Percentiles rank a stretch among this genome's conserved stretches.
Evolutionary conservation across 192 early-diverging fungal genomes (phyloP).

Genomic region (Coemansia sp.): DNA sequence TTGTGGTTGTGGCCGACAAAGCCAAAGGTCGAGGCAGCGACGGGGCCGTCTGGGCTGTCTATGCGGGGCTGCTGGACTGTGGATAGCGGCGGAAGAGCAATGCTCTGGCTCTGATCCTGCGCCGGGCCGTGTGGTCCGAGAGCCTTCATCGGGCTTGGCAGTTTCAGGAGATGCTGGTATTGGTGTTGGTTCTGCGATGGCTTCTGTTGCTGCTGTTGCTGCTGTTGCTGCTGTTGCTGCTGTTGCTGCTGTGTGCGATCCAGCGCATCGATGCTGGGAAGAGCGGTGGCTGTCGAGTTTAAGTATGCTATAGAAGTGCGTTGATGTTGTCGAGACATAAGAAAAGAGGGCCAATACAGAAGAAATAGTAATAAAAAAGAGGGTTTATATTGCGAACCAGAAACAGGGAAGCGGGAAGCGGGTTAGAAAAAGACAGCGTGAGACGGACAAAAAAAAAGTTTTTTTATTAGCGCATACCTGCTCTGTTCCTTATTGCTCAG

Average conservation of each 20-base stretch:
- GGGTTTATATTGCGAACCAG: not conserved
- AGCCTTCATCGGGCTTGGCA: not conserved
- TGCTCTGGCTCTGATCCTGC: not conserved
- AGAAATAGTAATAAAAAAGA: conserved; percentile 3
- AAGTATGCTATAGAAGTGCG: conserved; percentile 40
- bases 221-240: not conserved
- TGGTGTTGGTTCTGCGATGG: too few species aligned
- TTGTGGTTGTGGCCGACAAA: not conserved
- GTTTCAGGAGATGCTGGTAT: conserved; percentile 1
- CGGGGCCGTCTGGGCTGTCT: not conserved
- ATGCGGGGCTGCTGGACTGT: not conserved
- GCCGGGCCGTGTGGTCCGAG: not conserved
- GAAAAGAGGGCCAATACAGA: conserved; percentile 1
- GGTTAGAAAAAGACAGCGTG: not conserved
- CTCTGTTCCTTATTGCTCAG: too few species aligned
- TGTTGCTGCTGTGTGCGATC: conserved; percentile 12
- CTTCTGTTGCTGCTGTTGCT: not conserved
- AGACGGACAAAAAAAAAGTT: not conserved
- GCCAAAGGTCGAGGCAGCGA: not conserved
- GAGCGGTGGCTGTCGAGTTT: conserved; percentile 12
- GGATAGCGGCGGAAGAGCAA: not conserved
- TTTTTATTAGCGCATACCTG: not conserved
- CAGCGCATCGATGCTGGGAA: conserved; percentile 14
- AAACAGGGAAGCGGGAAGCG: not conserved
- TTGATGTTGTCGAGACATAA: conserved; percentile 7